phyloP scores from a whole-genome alignment of 306 rosid species.

The Cucumis cinereus region DNA sequence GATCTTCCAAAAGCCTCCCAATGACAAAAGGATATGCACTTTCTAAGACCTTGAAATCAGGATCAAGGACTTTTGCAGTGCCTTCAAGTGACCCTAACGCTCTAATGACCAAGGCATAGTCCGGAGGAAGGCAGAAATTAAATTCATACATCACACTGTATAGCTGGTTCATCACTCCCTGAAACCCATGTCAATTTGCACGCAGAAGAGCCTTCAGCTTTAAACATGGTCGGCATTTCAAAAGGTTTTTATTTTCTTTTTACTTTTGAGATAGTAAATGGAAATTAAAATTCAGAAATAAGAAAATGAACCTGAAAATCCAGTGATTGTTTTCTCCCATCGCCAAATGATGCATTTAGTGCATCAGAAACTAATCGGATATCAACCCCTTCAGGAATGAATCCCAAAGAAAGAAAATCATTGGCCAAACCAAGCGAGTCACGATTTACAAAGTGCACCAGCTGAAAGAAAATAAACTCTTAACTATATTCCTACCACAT shows the following conservation, averaged over 20 bases:
- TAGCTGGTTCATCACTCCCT: slow-evolving; percentile 89
- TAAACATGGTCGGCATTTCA: not conserved
- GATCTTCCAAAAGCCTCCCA: slow-evolving; percentile 88
- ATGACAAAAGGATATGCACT: slow-evolving; percentile 90
- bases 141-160: slow-evolving; percentile 80
- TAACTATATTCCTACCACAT: slow-evolving; percentile 7
- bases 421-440: slow-evolving; percentile 96
- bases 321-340: slow-evolving; percentile 41
- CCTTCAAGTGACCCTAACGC: slow-evolving; percentile 94
- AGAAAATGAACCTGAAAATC: slow-evolving; percentile 70
- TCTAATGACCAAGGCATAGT: slow-evolving; percentile 91
- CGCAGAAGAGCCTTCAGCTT: not conserved
- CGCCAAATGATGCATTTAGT: slow-evolving; percentile 49
- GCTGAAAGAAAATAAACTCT: slow-evolving; percentile 51
- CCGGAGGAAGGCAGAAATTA: slow-evolving; percentile 87
- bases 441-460: slow-evolving; percentile 94
- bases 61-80: slow-evolving; percentile 91
- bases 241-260: not conserved
- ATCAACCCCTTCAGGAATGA: slow-evolving; percentile 77
- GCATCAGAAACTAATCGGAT: slow-evolving; percentile 58
- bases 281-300: not conserved
- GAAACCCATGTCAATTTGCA: slow-evolving; percentile 31
- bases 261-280: not conserved
- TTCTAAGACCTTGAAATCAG: slow-evolving; percentile 78
- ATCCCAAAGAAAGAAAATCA: slow-evolving; percentile 95